phyloP scores from a whole-genome alignment of 2,329 filamentous ascomycete species.

The Alternaria sp. region DNA sequence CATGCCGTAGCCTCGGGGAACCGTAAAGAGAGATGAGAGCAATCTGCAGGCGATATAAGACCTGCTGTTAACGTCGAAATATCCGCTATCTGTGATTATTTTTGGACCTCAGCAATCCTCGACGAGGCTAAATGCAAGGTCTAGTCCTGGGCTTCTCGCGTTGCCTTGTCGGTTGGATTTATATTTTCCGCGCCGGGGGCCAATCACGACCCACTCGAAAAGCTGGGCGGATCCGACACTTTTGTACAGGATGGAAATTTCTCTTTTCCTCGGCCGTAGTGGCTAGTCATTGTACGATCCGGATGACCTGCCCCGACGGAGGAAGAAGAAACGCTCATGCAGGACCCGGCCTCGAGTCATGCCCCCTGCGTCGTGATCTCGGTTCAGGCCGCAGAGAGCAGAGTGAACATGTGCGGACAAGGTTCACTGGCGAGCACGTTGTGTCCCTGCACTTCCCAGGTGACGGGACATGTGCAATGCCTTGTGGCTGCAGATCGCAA shows the following conservation, averaged over 20 bases:
- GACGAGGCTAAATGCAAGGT: slow-evolving; percentile 39
- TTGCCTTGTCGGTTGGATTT: slow-evolving; percentile 22
- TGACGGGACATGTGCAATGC: not conserved
- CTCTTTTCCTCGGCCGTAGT: slow-evolving; percentile 10
- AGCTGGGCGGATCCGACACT: not conserved
- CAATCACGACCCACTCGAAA: slow-evolving; percentile 18
- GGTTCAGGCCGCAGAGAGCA: slow-evolving; percentile 24
- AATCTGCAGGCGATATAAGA: slow-evolving; percentile 41
- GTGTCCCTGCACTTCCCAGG: not conserved
- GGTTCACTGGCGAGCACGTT: not conserved
- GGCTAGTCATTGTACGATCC: slow-evolving; percentile 6
- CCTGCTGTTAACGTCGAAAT: slow-evolving; percentile 46
- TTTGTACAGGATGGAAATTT: not conserved
- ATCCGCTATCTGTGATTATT: slow-evolving; percentile 38
- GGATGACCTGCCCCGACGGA: slow-evolving; percentile 15
- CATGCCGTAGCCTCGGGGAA: slow-evolving; percentile 33
- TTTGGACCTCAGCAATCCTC: slow-evolving; percentile 35
- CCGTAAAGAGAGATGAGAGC: slow-evolving; percentile 41
- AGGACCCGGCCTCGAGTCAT: slow-evolving; percentile 24
- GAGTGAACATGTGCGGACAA: slow-evolving; percentile 8
- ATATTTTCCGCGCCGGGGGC: slow-evolving; percentile 36
- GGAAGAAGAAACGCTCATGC: slow-evolving; percentile 34
- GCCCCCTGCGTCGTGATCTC: slow-evolving; percentile 29
- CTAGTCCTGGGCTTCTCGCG: slow-evolving; percentile 25
- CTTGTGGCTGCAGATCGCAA: slow-evolving; percentile 8